These are phyloP conservation scores for Phoma herbarum DNA, from an alignment of 2,329 filamentous ascomycete species.

Conservation along the genomic window DNA sequence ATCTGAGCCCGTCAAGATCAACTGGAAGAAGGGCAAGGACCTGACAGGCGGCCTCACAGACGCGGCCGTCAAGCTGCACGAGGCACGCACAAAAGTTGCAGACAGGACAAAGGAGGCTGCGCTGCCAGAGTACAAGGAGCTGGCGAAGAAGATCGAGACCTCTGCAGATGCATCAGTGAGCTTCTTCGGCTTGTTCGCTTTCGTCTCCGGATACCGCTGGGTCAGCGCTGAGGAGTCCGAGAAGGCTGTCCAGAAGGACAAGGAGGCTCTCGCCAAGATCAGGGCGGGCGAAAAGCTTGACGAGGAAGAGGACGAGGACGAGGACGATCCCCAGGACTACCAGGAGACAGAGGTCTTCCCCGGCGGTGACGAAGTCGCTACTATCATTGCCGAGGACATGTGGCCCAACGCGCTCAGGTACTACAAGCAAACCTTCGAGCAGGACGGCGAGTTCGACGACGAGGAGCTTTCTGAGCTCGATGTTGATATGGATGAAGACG, in stretches of 20 bases:
- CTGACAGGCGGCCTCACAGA: slow-evolving; percentile 81
- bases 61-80: slow-evolving; percentile 73
- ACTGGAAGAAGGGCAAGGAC: slow-evolving; percentile 80
- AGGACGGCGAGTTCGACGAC: slow-evolving; percentile 67
- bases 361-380: slow-evolving; percentile 83
- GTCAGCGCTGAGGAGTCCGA: slow-evolving; percentile 77
- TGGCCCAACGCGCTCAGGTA: slow-evolving; percentile 90
- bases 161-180: slow-evolving; percentile 72
- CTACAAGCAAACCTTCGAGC: slow-evolving; percentile 75
- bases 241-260: slow-evolving; percentile 67
- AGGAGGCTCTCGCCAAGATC: slow-evolving; percentile 63
- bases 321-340: slow-evolving; percentile 70
- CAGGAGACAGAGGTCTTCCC: slow-evolving; percentile 84
- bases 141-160: slow-evolving; percentile 63
- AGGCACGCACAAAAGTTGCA: slow-evolving; percentile 61
- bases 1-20: slow-evolving; percentile 86
- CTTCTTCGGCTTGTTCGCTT: slow-evolving; percentile 93
- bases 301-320: slow-evolving; percentile 58
- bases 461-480: slow-evolving; percentile 72
- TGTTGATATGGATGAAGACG: slow-evolving; percentile 60
- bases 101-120: slow-evolving; percentile 63
- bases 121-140: slow-evolving; percentile 63
- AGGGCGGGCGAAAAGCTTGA: slow-evolving; percentile 52
- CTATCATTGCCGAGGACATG: slow-evolving; percentile 83
- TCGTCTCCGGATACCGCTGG: slow-evolving; percentile 68